Evolutionary conservation across 163 green algal species (phyloP).

Genomic region (Chlamydomonas reinhardtii): DNA sequence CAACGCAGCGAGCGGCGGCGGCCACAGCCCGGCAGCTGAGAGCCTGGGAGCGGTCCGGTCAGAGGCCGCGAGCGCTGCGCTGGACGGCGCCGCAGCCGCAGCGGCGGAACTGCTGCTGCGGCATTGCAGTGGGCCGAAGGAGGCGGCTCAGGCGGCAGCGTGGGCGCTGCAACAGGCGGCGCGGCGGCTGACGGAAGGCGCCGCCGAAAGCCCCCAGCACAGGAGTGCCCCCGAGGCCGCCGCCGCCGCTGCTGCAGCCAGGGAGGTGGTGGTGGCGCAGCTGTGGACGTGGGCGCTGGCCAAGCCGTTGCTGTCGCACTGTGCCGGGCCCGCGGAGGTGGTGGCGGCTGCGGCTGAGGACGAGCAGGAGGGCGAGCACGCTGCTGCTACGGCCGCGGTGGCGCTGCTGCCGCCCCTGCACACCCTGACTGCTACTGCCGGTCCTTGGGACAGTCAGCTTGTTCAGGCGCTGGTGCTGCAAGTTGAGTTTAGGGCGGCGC

Average conservation of each 20-base stretch:
- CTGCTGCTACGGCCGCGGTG: background rate
- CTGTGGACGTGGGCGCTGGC: slow-evolving; percentile 21
- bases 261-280: background rate
- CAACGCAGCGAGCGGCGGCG: no score
- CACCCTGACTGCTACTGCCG: background rate
- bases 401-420: background rate
- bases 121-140: no score
- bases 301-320: slow-evolving; percentile 9
- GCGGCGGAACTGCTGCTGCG: no score
- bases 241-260: no score
- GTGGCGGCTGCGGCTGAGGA: background rate
- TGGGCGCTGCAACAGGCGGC: no score
- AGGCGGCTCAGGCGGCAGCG: no score
- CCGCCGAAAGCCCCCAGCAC: no score
- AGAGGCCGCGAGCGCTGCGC: no score
- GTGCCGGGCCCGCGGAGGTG: slow-evolving; percentile 8
- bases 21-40: no score
- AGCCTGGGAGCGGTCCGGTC: no score
- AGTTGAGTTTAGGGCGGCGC: background rate
- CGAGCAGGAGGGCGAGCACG: background rate
- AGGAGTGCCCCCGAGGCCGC: background rate
- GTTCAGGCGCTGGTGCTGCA: slow-evolving; percentile 5
- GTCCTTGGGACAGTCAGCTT: background rate
- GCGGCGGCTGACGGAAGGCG: background rate
- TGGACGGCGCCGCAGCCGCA: no score